Conservation (phyloP, 192 early-diverging fungal species). For the Oehlia diaphana region DNA sequence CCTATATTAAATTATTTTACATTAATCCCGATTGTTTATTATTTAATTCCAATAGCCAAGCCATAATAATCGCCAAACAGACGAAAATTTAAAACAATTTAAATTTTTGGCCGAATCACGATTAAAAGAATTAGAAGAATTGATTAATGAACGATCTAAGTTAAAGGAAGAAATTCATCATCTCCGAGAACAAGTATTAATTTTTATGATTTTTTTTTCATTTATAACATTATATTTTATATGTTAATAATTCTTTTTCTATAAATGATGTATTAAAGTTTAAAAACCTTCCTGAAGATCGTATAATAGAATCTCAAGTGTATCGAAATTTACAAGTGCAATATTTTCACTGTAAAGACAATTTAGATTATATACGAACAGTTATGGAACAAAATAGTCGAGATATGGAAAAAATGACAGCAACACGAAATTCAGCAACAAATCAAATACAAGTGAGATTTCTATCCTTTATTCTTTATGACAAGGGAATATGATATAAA, state of each 20-base stretch:
- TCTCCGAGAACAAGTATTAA: constrained; percentile 7
- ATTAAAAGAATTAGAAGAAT: constrained; percentile 10
- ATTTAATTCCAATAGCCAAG: background rate
- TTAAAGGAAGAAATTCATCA: constrained; percentile 6
- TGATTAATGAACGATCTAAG: background rate
- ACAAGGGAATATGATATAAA: background rate
- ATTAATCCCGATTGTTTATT: background rate
- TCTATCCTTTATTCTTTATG: background rate
- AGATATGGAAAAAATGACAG: constrained; percentile 5
- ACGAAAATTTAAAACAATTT: background rate
- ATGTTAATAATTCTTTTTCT: background rate
- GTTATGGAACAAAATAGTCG: constrained; percentile 8
- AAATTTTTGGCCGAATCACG: background rate
- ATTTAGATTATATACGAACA: background rate
- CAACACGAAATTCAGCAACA: background rate
- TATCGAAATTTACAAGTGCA: constrained; percentile 13
- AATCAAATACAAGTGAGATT: constrained; percentile 11
- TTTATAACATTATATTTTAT: background rate
- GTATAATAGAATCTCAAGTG: constrained; percentile 4
- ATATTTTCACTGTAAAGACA: constrained; percentile 2
- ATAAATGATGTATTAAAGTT: background rate
- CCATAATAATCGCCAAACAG: background rate
- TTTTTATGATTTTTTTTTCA: background rate
- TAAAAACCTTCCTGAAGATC: constrained; percentile 16
- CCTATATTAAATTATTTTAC: background rate